Conservation (phyloP, 805 yeast species). For the Maudiozyma barnettii region DNA sequence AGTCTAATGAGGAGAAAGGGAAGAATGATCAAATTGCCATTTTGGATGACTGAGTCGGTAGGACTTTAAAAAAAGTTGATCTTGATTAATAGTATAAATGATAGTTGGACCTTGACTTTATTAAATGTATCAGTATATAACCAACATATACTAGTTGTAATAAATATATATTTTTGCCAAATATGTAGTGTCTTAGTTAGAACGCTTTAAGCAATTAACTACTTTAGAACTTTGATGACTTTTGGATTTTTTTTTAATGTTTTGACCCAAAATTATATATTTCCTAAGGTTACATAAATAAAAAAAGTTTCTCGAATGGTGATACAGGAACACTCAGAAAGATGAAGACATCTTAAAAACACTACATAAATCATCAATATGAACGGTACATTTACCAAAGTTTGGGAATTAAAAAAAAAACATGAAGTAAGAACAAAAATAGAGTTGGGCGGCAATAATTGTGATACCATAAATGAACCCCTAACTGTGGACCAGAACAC, state of each 20-base stretch:
- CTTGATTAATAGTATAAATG: neutral
- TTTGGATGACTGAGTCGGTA: slow-evolving; percentile 8
- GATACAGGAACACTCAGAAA: no score
- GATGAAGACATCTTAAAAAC: no score
- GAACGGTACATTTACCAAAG: no score
- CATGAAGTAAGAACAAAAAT: neutral
- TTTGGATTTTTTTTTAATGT: neutral
- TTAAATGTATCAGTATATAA: neutral
- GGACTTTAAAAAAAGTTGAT: slow-evolving; percentile 8
- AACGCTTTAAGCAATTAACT: no score
- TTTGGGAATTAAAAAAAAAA: no score
- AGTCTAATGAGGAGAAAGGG: slow-evolving; percentile 16
- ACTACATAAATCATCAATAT: no score
- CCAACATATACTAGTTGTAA: neutral
- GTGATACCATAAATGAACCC: neutral
- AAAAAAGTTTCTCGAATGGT: no score
- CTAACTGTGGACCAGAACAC: neutral
- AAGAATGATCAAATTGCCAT: slow-evolving; percentile 2
- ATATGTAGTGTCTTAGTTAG: no score
- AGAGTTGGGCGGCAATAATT: slow-evolving; percentile 4
- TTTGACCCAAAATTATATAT: neutral
- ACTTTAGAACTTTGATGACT: neutral
- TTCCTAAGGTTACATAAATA: no score
- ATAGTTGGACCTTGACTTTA: neutral
- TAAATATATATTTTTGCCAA: neutral